Evolutionary conservation across 2,329 filamentous ascomycete species (phyloP).

Genomic region (Clonostachys sp.): DNA sequence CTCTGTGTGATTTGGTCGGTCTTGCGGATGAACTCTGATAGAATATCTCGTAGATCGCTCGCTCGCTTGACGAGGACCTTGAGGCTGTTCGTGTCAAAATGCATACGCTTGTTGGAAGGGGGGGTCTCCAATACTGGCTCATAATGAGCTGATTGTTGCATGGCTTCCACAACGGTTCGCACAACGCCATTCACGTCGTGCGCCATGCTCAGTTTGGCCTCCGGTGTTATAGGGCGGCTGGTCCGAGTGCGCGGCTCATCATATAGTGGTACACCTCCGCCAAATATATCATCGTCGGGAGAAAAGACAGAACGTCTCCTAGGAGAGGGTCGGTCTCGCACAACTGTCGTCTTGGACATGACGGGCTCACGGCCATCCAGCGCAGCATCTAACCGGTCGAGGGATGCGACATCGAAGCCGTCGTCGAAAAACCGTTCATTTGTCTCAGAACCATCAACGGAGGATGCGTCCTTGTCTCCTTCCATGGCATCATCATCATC

Average conservation of each 20-base stretch:
- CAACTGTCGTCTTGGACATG: conserved; percentile 45
- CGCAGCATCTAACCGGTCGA: conserved; percentile 36
- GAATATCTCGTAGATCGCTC: conserved; percentile 50
- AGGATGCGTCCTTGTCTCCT: conserved; percentile 27
- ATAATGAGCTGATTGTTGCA: conserved; percentile 47
- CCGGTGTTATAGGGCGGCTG: conserved; percentile 36
- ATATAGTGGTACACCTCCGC: conserved; percentile 16
- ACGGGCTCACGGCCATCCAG: conserved; percentile 34
- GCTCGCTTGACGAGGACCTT: conserved; percentile 61
- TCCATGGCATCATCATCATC: conserved; percentile 32
- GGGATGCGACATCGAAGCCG: conserved; percentile 38
- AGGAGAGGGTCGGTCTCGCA: conserved; percentile 46
- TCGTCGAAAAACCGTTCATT: conserved; percentile 41
- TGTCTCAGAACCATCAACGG: conserved; percentile 29
- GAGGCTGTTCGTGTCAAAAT: conserved; percentile 66
- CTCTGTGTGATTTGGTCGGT: conserved; percentile 55
- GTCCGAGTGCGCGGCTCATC: too few species aligned
- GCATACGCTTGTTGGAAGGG: conserved; percentile 47
- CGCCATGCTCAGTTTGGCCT: conserved; percentile 22
- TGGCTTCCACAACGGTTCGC: conserved; percentile 58
- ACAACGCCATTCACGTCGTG: conserved; percentile 45
- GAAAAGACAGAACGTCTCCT: conserved; percentile 59
- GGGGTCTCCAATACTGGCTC: conserved; percentile 16
- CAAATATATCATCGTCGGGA: conserved; percentile 64
- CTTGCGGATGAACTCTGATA: conserved; percentile 56